Evolutionary conservation across 163 green algal species (phyloP).

Genomic region (Chlamydomonas reinhardtii): DNA sequence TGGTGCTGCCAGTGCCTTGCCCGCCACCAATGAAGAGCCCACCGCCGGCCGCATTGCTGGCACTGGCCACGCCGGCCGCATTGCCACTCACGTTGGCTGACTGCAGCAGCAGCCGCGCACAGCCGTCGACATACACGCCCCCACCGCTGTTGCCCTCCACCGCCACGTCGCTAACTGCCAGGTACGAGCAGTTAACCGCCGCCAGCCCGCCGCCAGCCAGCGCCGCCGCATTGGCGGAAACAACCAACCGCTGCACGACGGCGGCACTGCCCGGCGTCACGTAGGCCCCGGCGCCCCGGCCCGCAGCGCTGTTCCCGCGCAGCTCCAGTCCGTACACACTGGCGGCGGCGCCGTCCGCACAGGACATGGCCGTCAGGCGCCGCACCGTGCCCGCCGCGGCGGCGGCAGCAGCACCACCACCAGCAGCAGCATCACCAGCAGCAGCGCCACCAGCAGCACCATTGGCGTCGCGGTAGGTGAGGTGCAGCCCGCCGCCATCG

Average conservation of each 20-base stretch:
- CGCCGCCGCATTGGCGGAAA: background rate
- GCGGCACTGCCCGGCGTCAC: background rate
- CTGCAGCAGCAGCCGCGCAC: background rate
- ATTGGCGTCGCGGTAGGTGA: no score
- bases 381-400: no score
- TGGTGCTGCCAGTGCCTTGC: no score
- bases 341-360: background rate
- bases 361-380: no score
- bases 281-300: background rate
- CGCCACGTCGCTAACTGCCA: background rate
- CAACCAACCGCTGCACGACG: background rate
- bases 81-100: no score
- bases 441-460: no score
- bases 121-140: background rate
- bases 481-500: no score
- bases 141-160: background rate
- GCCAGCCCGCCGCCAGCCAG: background rate
- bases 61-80: no score
- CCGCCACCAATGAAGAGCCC: constrained; percentile 2
- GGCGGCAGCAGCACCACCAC: no score
- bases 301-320: background rate
- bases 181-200: background rate
- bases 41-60: background rate
- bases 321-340: background rate
- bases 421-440: no score